Base-by-base conservation (phyloP, 768 basidiomycete species). In the Hysterangium stoloniferum region DNA sequence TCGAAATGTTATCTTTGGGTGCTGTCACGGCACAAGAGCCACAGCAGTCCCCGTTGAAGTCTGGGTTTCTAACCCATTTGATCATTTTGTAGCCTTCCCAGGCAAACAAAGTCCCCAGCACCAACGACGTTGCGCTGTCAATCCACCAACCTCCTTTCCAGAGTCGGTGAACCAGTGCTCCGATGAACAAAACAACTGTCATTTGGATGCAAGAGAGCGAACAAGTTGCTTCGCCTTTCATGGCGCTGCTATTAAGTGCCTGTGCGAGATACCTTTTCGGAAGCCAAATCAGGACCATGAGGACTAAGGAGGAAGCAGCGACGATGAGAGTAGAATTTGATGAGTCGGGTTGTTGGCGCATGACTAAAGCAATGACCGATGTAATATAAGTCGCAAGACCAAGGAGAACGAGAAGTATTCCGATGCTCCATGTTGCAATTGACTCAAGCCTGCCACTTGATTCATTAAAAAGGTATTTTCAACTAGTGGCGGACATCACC, bases 131-230 rank as follows among this genome's bases (percentile, higher is more conserved):
- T 17, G 66, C 67, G n/a, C 68, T 58, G 49, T 75, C 74, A 11
- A 73, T 59, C 73, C 74, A 75, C 74, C 73, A 74, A 0, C 72
- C 74, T n/a, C 70, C 67, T 5, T 58, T 52, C 73, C 73, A 72
- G 3, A 67, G 54, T 6, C 66, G 59, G 37, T 61, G 72, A 25
- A 73, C 62, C 42, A 72, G 50, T 4, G 66, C 65, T 1, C 73
- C 74, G 1, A 68, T 34, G 48, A 75, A 69, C 12, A 75, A 57
- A 1, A 75, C 71, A 17, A 63, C 32, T 0, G 72, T 74, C 27
- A 75, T 65, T 48, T 75, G 66, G 34, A 68, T 64, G 53, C 74
- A 75, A 25, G 65, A 66, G 9, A 75, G 65, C 0, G 70, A 66
- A 25, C 73, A 75, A 32, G 66, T 60, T 1, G 74, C 70, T 58